These are phyloP conservation scores for Cyathus striatus DNA, from an alignment of 768 basidiomycete genomes.

Conservation along the genomic window DNA sequence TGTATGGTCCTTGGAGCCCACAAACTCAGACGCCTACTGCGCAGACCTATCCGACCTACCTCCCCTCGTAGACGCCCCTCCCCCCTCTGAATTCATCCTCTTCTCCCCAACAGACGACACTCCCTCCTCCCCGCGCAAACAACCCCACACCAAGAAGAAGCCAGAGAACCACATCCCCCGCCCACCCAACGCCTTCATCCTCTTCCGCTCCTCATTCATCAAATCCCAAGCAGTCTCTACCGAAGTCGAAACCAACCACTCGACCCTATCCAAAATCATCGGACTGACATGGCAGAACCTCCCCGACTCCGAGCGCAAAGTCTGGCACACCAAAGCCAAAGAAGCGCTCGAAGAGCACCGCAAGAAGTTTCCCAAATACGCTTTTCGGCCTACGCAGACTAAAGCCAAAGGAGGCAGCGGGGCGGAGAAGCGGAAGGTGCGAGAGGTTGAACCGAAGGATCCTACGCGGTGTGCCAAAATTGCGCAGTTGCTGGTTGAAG, in stretches of 20 bases:
- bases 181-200: slow-evolving; percentile 82
- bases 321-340: slow-evolving; percentile 77
- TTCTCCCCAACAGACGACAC: slow-evolving; percentile 49
- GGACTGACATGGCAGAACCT: slow-evolving; percentile 81
- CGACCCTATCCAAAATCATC: slow-evolving; percentile 80
- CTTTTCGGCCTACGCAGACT: slow-evolving; percentile 66
- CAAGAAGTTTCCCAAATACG: slow-evolving; percentile 73
- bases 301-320: slow-evolving; percentile 66
- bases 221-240: slow-evolving; percentile 74
- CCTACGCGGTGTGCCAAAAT: slow-evolving; percentile 63
- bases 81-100: slow-evolving; percentile 39
- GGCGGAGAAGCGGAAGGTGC: slow-evolving; percentile 55
- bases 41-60: slow-evolving; percentile 17
- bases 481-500: slow-evolving; percentile 58
- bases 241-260: slow-evolving; percentile 77
- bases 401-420: slow-evolving; percentile 36
- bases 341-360: slow-evolving; percentile 73
- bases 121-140: slow-evolving; percentile 30
- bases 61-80: slow-evolving; percentile 23
- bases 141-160: slow-evolving; percentile 64
- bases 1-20: slow-evolving; percentile 23
- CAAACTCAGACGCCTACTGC: slow-evolving; percentile 14
- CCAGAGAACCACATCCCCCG: slow-evolving; percentile 75
- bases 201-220: slow-evolving; percentile 82
- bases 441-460: slow-evolving; percentile 67